These are phyloP conservation scores for Penicillium salamii DNA, from an alignment of 495 filamentous ascomycete species.

Conservation along the genomic window DNA sequence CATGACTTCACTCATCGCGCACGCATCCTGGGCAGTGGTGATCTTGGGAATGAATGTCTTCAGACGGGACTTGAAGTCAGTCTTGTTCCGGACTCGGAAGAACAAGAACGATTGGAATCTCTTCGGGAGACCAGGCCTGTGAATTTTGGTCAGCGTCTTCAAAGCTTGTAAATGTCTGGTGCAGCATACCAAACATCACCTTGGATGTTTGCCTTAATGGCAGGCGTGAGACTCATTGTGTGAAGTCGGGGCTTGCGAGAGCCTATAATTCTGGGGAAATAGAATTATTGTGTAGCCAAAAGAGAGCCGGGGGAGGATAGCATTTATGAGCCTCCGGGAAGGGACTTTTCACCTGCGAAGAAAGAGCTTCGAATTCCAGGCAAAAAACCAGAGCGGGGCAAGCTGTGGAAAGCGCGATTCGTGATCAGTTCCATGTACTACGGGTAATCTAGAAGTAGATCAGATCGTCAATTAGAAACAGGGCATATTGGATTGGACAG, in stretches of 20 bases:
- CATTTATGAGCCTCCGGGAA: too few relatives aligned
- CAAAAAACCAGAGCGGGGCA: too few relatives aligned
- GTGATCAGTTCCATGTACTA: too few relatives aligned
- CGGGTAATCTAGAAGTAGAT: too few relatives aligned
- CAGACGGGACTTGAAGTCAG: conserved; percentile 10
- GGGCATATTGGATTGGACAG: too few relatives aligned
- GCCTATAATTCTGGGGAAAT: neutral
- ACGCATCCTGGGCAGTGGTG: neutral
- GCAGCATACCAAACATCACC: conserved; percentile 11
- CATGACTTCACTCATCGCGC: conserved; percentile 4
- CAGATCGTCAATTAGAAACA: too few relatives aligned
- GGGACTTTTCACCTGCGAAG: too few relatives aligned
- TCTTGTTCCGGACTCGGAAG: conserved; percentile 9
- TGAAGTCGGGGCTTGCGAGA: neutral
- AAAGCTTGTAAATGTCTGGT: neutral
- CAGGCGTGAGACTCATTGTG: neutral
- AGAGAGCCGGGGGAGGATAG: too few relatives aligned
- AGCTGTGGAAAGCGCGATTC: too few relatives aligned
- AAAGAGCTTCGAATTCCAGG: neutral
- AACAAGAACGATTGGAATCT: conserved; percentile 15
- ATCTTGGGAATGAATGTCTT: conserved; percentile 3
- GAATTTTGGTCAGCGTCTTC: neutral
- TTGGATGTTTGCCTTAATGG: conserved; percentile 13
- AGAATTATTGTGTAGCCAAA: neutral
- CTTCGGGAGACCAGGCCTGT: conserved; percentile 15